These are phyloP conservation scores for Magnolia kwangsiensis DNA, from an alignment of 164 flowering plant genomes.

Conservation along the genomic window DNA sequence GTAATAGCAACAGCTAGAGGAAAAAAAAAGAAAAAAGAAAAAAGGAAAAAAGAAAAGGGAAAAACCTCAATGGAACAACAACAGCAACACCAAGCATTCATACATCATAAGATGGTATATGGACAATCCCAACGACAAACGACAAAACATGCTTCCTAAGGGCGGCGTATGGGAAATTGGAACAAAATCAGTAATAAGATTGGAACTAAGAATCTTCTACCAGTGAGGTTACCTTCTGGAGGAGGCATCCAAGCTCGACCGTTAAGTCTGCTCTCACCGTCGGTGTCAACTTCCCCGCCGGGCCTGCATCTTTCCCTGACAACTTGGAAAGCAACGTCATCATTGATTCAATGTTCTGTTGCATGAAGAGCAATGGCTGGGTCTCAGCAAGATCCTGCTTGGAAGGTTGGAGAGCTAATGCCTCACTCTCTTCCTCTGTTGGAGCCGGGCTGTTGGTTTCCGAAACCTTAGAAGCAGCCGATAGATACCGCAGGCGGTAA, in stretches of 20 bases:
- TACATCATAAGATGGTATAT: not conserved
- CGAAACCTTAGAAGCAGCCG: slow-evolving; percentile 16
- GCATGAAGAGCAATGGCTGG: slow-evolving; percentile 43
- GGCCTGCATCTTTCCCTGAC: slow-evolving; percentile 21
- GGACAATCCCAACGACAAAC: not conserved
- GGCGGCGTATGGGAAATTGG: not conserved
- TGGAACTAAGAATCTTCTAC: slow-evolving; percentile 28
- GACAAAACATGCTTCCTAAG: not conserved
- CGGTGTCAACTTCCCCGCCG: slow-evolving; percentile 39
- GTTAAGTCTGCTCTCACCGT: slow-evolving; percentile 62
- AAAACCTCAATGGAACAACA: not conserved
- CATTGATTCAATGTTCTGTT: slow-evolving; percentile 73
- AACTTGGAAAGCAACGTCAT: slow-evolving; percentile 61
- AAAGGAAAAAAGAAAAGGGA: too few species aligned
- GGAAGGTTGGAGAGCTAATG: not conserved
- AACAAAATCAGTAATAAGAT: not conserved
- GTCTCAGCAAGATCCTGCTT: slow-evolving; percentile 17
- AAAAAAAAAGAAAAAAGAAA: too few species aligned
- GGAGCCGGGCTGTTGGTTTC: slow-evolving; percentile 4
- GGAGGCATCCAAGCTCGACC: slow-evolving; percentile 50
- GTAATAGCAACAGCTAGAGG: not conserved
- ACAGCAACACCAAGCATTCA: not conserved
- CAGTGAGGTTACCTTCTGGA: slow-evolving; percentile 58
- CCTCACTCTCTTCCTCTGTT: not conserved
- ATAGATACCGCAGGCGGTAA: slow-evolving; percentile 33